Evolutionary conservation across 768 basidiomycete species (phyloP).

Genomic region (Hydnomerulius pinastri): DNA sequence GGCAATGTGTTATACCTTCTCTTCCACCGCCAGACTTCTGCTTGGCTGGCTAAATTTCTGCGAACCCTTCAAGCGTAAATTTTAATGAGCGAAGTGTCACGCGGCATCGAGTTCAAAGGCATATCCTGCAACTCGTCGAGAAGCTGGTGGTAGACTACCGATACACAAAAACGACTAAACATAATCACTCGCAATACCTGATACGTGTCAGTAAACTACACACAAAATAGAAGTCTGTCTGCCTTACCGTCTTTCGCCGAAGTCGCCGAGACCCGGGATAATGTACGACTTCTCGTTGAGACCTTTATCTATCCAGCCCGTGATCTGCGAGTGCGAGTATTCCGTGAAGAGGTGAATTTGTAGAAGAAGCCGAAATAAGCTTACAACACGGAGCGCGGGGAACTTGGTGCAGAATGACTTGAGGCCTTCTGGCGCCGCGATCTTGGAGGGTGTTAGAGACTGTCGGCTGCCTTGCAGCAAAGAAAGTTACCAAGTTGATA

Average conservation of each 20-base stretch:
- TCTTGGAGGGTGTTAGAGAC: constrained; percentile 43
- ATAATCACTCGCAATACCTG: constrained; percentile 26
- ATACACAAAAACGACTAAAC: not conserved
- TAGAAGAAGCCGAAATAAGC: constrained; percentile 31
- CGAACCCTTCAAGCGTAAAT: too few relatives aligned
- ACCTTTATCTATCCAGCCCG: constrained; percentile 94
- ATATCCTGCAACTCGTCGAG: not conserved
- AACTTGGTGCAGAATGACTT: constrained; percentile 74
- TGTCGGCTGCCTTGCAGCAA: not conserved
- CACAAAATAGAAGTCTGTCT: not conserved
- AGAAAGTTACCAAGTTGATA: constrained; percentile 72
- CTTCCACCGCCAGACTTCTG: too few relatives aligned
- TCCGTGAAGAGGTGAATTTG: too few relatives aligned
- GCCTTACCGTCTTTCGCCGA: constrained; percentile 82
- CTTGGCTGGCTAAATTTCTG: too few relatives aligned
- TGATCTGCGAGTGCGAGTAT: too few relatives aligned
- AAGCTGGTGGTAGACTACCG: not conserved
- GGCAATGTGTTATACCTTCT: too few relatives aligned
- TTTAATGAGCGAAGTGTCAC: too few relatives aligned
- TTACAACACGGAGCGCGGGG: constrained; percentile 75
- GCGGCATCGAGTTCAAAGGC: too few relatives aligned
- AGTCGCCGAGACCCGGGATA: constrained; percentile 95
- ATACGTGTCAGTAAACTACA: not conserved
- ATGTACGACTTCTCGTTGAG: constrained; percentile 91
- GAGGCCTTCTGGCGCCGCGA: constrained; percentile 90